phyloP scores from a whole-genome alignment of 164 flowering plant genomes.

The Magnolia sinica region DNA sequence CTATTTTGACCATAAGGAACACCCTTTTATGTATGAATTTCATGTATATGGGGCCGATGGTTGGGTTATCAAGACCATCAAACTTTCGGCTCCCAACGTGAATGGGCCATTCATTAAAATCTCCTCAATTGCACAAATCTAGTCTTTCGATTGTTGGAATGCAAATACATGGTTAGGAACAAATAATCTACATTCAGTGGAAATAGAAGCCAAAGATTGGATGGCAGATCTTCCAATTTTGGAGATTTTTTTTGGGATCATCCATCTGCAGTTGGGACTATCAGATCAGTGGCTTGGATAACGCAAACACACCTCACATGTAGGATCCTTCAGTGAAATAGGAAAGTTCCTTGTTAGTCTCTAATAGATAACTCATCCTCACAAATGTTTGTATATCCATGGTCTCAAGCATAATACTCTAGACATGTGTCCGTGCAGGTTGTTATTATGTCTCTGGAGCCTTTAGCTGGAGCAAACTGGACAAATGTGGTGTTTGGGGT shows the following conservation, averaged over 20 bases:
- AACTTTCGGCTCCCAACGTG: background rate
- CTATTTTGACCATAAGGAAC: too few species aligned
- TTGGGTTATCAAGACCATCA: too few species aligned
- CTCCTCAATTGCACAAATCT: too few species aligned
- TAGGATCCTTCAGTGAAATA: background rate
- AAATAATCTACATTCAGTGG: background rate
- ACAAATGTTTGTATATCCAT: background rate
- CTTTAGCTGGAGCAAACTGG: constrained; percentile 41
- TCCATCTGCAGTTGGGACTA: background rate
- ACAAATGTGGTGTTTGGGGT: constrained; percentile 74
- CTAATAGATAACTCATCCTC: background rate
- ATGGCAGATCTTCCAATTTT: background rate
- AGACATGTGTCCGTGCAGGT: constrained; percentile 42
- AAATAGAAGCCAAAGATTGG: background rate
- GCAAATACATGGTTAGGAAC: too few species aligned
- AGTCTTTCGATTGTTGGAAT: too few species aligned
- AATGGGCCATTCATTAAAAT: background rate
- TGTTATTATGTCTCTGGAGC: constrained; percentile 49
- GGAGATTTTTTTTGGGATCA: background rate
- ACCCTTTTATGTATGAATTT: too few species aligned
- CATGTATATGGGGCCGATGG: too few species aligned
- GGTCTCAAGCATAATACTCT: constrained; percentile 12
- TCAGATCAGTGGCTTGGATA: background rate
- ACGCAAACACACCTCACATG: background rate
- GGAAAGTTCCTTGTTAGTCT: background rate